Evolutionary conservation across 257 asterid species (phyloP).

Genomic region (Solanum bulbocastanum): DNA sequence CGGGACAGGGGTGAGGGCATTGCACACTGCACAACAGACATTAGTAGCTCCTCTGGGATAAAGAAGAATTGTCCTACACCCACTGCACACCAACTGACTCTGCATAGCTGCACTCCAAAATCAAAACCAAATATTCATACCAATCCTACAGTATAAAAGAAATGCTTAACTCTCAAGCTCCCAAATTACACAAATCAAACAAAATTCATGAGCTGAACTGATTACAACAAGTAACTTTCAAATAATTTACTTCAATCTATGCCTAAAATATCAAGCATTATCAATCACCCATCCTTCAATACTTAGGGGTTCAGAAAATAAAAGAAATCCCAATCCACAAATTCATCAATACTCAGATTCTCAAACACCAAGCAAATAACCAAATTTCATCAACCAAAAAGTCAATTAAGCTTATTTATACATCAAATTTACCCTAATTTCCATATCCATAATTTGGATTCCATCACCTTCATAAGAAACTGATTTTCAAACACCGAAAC

Average conservation of each 20-base stretch:
- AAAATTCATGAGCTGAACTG: not conserved
- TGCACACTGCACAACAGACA: constrained; percentile 89
- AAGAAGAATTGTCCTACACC: constrained; percentile 74
- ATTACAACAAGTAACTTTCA: not conserved
- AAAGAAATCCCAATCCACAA: not conserved
- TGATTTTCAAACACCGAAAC: not conserved
- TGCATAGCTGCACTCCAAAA: constrained; percentile 48
- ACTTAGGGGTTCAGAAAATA: not conserved
- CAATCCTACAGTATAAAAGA: not conserved
- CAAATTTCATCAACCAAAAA: not conserved
- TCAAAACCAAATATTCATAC: not conserved
- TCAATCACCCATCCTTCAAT: not conserved
- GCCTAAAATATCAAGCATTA: not conserved
- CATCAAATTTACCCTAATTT: not conserved
- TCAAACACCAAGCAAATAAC: not conserved
- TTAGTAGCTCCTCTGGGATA: constrained; percentile 84
- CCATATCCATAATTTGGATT: not conserved
- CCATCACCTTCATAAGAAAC: not conserved
- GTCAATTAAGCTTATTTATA: not conserved
- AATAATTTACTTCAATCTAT: not conserved
- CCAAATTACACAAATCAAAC: not conserved
- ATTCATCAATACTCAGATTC: not conserved
- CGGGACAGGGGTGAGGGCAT: constrained; percentile 60
- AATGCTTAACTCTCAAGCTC: not conserved
- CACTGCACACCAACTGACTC: constrained; percentile 73